Conservation (phyloP, 2,329 filamentous ascomycete species). For the Fusarium verrucosum region DNA sequence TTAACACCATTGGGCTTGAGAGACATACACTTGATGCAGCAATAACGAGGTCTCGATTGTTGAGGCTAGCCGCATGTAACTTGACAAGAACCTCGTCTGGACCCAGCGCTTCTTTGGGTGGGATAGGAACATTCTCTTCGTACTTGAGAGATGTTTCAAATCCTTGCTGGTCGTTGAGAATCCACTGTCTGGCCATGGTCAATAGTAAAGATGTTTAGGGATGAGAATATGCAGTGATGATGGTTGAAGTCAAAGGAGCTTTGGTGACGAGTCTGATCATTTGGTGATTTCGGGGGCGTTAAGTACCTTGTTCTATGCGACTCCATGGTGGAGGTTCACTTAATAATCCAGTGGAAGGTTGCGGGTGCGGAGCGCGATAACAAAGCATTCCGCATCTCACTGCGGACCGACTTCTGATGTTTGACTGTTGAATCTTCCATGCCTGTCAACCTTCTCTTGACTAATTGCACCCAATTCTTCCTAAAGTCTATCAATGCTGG, state of each 20-base stretch:
- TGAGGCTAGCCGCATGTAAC: constrained; percentile 59
- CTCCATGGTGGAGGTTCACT: neutral
- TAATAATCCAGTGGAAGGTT: neutral
- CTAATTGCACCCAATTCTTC: too few relatives aligned
- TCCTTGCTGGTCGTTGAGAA: constrained; percentile 44
- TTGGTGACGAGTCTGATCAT: rapidly evolving
- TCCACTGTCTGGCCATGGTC: constrained; percentile 37
- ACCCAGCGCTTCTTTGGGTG: constrained; percentile 52
- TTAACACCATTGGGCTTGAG: neutral
- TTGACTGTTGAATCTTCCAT: neutral
- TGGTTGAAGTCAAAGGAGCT: neutral
- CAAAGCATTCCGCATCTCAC: neutral
- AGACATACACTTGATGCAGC: constrained; percentile 45
- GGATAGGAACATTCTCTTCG: constrained; percentile 37
- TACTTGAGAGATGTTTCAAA: constrained; percentile 50
- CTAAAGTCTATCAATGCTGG: rapidly evolving
- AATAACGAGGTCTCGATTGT: constrained; percentile 60
- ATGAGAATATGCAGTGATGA: neutral
- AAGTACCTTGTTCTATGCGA: neutral
- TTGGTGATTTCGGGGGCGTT: rapidly evolving
- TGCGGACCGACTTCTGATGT: neutral
- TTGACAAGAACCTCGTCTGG: constrained; percentile 70
- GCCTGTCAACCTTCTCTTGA: rapidly evolving
- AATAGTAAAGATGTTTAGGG: neutral
- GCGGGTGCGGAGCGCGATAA: neutral